phyloP scores from a whole-genome alignment of 2,329 filamentous ascomycete genomes.

The Fusarium sp. region DNA sequence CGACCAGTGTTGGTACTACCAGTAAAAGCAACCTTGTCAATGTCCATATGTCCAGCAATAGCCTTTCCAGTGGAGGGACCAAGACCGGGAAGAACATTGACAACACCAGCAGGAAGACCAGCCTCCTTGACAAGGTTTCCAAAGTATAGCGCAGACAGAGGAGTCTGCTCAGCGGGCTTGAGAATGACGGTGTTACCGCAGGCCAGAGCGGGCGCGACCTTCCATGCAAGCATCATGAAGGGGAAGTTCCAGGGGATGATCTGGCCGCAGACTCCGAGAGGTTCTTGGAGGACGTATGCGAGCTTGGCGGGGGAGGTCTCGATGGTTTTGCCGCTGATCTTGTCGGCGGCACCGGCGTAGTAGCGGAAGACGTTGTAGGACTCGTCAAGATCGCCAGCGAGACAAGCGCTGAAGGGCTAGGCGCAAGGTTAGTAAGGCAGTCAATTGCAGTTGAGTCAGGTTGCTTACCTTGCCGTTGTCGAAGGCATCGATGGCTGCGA shows the following conservation, averaged over 20 bases:
- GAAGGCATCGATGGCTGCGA: conserved; percentile 42
- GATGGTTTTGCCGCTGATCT: conserved; percentile 75
- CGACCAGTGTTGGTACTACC: conserved; percentile 74
- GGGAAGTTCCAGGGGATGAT: conserved; percentile 68
- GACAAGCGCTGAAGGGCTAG: conserved; percentile 51
- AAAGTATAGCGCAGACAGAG: conserved; percentile 68
- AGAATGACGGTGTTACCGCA: conserved; percentile 69
- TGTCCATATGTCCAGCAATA: conserved; percentile 69
- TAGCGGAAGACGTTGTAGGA: conserved; percentile 65
- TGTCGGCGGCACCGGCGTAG: conserved; percentile 77
- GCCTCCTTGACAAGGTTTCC: conserved; percentile 73
- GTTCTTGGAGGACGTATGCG: conserved; percentile 75
- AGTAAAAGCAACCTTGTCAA: conserved; percentile 79
- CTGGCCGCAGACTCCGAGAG: conserved; percentile 73
- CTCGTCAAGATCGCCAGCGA: conserved; percentile 67
- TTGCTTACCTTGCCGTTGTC: conserved; percentile 41
- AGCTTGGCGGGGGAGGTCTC: conserved; percentile 72
- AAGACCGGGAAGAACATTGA: conserved; percentile 76
- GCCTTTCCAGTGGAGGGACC: conserved; percentile 72
- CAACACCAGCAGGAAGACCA: conserved; percentile 78
- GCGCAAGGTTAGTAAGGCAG: not conserved
- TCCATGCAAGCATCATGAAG: conserved; percentile 69
- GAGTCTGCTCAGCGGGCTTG: conserved; percentile 70
- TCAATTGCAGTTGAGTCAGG: too few relatives aligned
- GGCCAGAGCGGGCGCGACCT: conserved; percentile 73